Base-by-base conservation (phyloP, 2,329 filamentous ascomycete genomes). In the Polychaeton citri region DNA sequence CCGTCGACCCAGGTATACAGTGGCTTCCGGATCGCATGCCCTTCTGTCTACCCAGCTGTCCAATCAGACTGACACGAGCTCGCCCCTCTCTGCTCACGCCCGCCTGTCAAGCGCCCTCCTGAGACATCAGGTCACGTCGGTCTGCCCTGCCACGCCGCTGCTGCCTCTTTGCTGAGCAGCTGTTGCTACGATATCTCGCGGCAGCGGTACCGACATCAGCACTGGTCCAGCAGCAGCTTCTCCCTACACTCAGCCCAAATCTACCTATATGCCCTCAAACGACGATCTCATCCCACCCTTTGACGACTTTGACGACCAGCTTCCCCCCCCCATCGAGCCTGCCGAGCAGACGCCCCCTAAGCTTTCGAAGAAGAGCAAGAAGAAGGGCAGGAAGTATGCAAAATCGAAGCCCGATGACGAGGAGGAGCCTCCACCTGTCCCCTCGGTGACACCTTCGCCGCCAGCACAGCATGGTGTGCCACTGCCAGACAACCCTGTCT, bases 381-480 rank as follows among this genome's bases (percentile, higher is more conserved):
- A 52, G 43, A 52, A 52, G 41, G 39, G 36, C 20, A 47, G 45
- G 42, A 48, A 46, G 35, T 37, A 47, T 18, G 33, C 30, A 30
- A 32, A 38, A 24, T 21, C 36, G 21, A 33, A 33, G 39, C 43
- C 45, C 12, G 46, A 52, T 21, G 43, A 43, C 16, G 45, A 48
- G 12, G 48, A 51, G 16, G 48, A 45, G 21, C 46, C 45, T 19
- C 37, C 44, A 5, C 48, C 46, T 34, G 42, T 49, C 20, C 45
- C 47, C 26, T 47, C 47, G 30, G 44, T 52, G 39, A 51, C 47
- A 16, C 46, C 50, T 2, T 47, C 46, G 31, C 51, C 51, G 42
- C 36, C 21, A 36, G 42, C 30, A 28, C 18, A 34, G 30, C 19
- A 32, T 30, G 13, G 35, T 32, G 35, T 32, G 31, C 19, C 9